Base-by-base conservation (phyloP, 202 grass and related monocot genomes). In the Digitaria exilis region DNA sequence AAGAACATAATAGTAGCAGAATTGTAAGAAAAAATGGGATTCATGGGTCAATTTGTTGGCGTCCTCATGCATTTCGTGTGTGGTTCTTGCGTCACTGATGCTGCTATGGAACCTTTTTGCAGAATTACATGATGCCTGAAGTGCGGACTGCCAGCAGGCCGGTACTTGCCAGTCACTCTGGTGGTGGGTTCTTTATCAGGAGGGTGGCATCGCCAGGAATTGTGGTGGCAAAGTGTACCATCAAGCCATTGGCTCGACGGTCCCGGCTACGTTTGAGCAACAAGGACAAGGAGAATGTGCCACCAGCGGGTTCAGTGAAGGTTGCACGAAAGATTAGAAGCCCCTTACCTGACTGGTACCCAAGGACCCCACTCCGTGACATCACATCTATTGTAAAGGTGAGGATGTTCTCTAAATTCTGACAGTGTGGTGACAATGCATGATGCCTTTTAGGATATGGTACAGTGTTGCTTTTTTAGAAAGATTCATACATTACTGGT, bases 281-380 rank as follows among this genome's bases (percentile, higher is more conserved):
- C 63, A 85, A 89, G 87, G 82, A 85, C 63, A 85, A 89, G 87
- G 82, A 89, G 82, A 85, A 82, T 73, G 64, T 85, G 15, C 54
- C 71, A 21, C 87, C 87, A 4, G 62, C 45, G 52, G 61, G 79
- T 80, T 78, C 67, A 30, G 71, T 75, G 25, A 79, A n/a, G 57
- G 73, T 48, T 24, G 58, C 83, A 12, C 61, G 57, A 7, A 82
- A 77, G 76, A 73, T 71, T 42, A 86, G 83, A 45, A 97, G 86
- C 81, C 90, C 92, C 6, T 81, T 97, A 37, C 94, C 92, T 65
- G 81, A 81, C 14, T 97, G 94, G 94, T 94, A 94, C 63, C 90
- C 94, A 19, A 85, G 94, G 54, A 89, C 78, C 16, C 94, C 92
- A 29, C 90, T 97, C 28, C 86, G 86, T 63, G 94, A 97, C 76